Base-by-base conservation (phyloP, 1,139 yeast genomes). In the Protomyces gravidus region DNA sequence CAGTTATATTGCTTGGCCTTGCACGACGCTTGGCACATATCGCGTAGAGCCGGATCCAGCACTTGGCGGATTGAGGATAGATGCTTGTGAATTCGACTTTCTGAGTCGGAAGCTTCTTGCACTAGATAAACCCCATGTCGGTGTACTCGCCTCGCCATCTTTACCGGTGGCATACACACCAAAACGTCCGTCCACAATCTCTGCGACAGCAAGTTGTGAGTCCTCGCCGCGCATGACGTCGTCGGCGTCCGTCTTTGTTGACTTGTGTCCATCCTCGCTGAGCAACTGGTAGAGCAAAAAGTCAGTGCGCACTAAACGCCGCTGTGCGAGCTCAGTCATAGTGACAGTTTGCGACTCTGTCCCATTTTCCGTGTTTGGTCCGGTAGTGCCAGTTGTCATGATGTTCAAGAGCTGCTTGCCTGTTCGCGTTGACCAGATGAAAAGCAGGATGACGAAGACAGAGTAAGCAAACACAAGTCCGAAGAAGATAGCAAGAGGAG, bases 301-400 rank as follows among this genome's bases (percentile, higher is more conserved):
- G 50, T 46, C 50, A 15, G 50, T 46, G 1, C 50, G 50, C 11
- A 46, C 50, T 7, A 46, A 36, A 5, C 50, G 50, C 15, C 50
- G 32, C 21, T 46, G 50, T 9, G 50, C 30, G 15, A 46, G 50
- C n/a, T 26, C 23, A 25, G 50, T 46, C 50, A 46, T 19, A 11
- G 50, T 46, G 5, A 46, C 50, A 13, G 27, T 19, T 28, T 45
- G 19, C 11, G n/a, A 5, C 21, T 26, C 19, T 0, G 33, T 9
- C 3, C 19, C n/a, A 15, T 13, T 28, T 6, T 26, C 36, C 7
- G 13, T 13, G 13, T 19, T 27, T 13, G 15, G 15, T 1, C 17
- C 19, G 5, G 21, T 23, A 15, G 42, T 36, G 17, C 42, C 42
- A 11, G 19, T 36, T 6, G 42, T 36, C 17, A 27, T 27, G 21